Evolutionary conservation across 306 rosid species (phyloP), one percentile per base, ranked within the genome.

Genomic region (Cicer pinnatifidum): DNA sequence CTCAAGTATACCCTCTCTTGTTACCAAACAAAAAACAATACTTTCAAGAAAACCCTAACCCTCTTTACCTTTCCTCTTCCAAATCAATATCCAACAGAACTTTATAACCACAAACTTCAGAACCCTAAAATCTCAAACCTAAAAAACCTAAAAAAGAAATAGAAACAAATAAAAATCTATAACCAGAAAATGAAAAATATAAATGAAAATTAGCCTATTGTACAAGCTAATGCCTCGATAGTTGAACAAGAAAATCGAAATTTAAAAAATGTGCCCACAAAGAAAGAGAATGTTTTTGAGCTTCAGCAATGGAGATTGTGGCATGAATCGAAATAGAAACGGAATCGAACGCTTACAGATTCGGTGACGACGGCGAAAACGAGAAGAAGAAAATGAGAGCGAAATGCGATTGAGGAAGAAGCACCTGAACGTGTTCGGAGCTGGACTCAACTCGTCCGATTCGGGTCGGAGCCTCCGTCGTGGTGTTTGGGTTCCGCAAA

Each of bases 71-170:
- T 81, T 46, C 50, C 39, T 82, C 75, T 39, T 69, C 67, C 65
- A 62, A 88, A 83, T 75, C 60, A 81, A 88, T 69, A 35, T 33
- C 52, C 84, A 83, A 79, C 41, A 70, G 16, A 60, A 45, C 64
- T 28, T 59, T 44, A 67, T 47, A 44, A 72, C 64, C 79, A 75
- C 68, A 84, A 81, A 82, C 78, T 53, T 73, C 78, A 84, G 91
- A 91, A 89, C 96, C 96, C 97, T 88, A 89, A 78, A 80, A 79
- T 78, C 81, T 23, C 76, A 80, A 72, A 77, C 78, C 74, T 59
- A 77, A 44, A 43, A 69, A 33, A 9, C 9, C 17, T 28, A 58
- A 66, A 17, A 9, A 78, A 48, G 3, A 51, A 51, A 10, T 37
- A 58, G 37, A 43, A 13, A 41, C 7, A 48, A 64, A 38, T 2